A percentile compares a stretch with the other conserved stretches of the same genome.
Evolutionary conservation across 139 green algal genomes (phyloP).

Genomic region (Tetradesmus obliquus): DNA sequence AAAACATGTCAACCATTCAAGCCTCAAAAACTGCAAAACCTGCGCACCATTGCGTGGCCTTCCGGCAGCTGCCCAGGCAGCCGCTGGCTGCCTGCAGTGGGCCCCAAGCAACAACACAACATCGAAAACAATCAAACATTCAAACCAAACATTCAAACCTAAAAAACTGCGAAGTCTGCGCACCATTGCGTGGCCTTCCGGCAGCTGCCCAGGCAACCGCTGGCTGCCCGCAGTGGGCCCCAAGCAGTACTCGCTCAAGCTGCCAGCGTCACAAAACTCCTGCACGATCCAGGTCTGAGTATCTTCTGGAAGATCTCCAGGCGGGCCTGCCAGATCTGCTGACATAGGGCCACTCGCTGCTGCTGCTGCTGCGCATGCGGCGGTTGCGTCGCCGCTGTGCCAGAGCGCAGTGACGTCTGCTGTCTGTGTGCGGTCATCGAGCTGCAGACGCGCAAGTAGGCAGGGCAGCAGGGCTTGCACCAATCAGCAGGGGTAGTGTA

Average conservation of each 20-base stretch:
- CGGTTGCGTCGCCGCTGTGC: too few species aligned
- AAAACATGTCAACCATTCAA: too few species aligned
- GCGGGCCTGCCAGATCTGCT: not conserved
- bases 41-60: too few species aligned
- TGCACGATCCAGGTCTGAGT: slow-evolving; percentile 34
- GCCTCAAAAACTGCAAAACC: too few species aligned
- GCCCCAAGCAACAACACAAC: too few species aligned
- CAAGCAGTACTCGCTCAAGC: slow-evolving; percentile 9
- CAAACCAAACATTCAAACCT: too few species aligned
- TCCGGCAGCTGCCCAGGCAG: too few species aligned
- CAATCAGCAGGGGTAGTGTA: not conserved
- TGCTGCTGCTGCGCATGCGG: not conserved
- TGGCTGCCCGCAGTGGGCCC: not conserved
- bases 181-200: slow-evolving; percentile 13
- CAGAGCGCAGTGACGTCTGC: not conserved
- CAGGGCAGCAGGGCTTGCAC: not conserved
- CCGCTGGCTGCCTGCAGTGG: too few species aligned
- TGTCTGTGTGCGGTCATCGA: not conserved
- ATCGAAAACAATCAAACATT: too few species aligned
- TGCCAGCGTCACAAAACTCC: slow-evolving; percentile 38
- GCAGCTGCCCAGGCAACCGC: not conserved
- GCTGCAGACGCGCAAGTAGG: not conserved
- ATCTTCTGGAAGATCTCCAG: slow-evolving; percentile 10
- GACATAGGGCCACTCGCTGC: not conserved
- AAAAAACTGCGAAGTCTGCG: not conserved